phyloP scores from a whole-genome alignment of 768 basidiomycete species.

The Hericium coralloides region DNA sequence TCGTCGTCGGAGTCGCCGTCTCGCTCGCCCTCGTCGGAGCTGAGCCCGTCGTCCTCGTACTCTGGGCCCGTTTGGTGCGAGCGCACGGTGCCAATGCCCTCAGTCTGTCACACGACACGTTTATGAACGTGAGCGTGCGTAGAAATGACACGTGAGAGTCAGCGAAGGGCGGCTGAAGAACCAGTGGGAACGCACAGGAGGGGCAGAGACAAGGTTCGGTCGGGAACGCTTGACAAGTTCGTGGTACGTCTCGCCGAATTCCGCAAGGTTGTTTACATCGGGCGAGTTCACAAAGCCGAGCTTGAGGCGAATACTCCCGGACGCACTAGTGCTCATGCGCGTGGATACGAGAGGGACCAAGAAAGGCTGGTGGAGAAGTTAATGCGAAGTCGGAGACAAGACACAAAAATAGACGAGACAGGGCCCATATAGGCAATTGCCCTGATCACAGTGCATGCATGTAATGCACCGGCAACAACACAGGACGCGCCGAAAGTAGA shows the following conservation, averaged over 20 bases:
- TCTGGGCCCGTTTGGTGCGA: constrained; percentile 45
- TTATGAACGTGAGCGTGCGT: neutral
- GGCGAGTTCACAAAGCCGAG: constrained; percentile 46
- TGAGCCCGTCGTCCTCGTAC: constrained; percentile 72
- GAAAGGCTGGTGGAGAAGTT: constrained; percentile 33
- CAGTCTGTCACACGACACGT: constrained; percentile 43
- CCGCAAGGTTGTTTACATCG: constrained; percentile 32
- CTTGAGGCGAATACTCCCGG: constrained; percentile 51
- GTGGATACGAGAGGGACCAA: constrained; percentile 39
- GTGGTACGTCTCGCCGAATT: constrained; percentile 51
- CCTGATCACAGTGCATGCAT: no score
- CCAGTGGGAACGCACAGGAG: constrained; percentile 41
- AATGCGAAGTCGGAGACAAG: neutral
- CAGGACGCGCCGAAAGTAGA: no score
- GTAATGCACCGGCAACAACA: no score
- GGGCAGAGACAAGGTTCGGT: constrained; percentile 63
- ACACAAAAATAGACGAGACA: neutral
- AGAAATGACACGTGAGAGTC: neutral
- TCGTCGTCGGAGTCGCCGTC: constrained; percentile 28
- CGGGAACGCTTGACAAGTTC: constrained; percentile 58
- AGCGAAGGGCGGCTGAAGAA: neutral
- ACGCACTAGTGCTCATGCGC: constrained; percentile 34
- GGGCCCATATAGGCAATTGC: no score
- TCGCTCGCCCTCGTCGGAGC: constrained; percentile 43
- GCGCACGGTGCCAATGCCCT: constrained; percentile 78